Percentiles rank a stretch among this genome's conserved stretches.
Conservation (phyloP, 441 rosid species). For the Breynia disticha region DNA sequence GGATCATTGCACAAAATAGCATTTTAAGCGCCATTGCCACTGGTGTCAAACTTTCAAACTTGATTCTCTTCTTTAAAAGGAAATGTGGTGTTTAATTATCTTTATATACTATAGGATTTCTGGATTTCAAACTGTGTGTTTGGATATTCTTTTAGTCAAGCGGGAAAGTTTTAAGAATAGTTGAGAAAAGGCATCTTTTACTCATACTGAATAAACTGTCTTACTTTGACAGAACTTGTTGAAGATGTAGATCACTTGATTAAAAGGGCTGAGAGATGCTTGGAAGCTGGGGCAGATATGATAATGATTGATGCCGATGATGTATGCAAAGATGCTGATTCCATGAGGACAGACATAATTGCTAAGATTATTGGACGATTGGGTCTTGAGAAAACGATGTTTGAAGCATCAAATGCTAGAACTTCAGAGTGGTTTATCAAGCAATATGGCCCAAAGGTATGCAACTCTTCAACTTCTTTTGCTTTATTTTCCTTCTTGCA, state of each 20-base stretch:
- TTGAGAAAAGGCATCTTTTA: neutral
- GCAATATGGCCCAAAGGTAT: constrained; percentile 71
- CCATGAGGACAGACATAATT: constrained; percentile 63
- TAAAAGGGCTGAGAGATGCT: constrained; percentile 90
- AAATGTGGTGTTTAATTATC: too few relatives aligned
- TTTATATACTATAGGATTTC: too few relatives aligned
- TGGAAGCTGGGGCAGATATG: constrained; percentile 91
- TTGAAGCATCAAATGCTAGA: constrained; percentile 64
- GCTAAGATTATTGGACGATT: constrained; percentile 78
- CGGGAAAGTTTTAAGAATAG: neutral
- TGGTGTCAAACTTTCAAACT: too few relatives aligned
- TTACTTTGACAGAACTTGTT: constrained; percentile 38
- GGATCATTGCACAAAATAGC: too few relatives aligned
- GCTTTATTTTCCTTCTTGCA: neutral
- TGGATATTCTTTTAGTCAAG: too few relatives aligned
- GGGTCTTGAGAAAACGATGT: constrained; percentile 91
- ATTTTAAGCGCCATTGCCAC: too few relatives aligned
- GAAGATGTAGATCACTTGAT: constrained; percentile 80
- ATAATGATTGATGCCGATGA: constrained; percentile 92
- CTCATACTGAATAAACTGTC: neutral
- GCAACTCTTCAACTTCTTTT: constrained; percentile 1
- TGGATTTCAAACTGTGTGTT: too few relatives aligned
- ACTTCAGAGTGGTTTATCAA: constrained; percentile 80
- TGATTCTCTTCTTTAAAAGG: too few relatives aligned
- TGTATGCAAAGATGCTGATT: constrained; percentile 62